These are phyloP conservation scores for Tritrichomonas foetus DNA, from an alignment of 208 protist species.

Conservation along the genomic window DNA sequence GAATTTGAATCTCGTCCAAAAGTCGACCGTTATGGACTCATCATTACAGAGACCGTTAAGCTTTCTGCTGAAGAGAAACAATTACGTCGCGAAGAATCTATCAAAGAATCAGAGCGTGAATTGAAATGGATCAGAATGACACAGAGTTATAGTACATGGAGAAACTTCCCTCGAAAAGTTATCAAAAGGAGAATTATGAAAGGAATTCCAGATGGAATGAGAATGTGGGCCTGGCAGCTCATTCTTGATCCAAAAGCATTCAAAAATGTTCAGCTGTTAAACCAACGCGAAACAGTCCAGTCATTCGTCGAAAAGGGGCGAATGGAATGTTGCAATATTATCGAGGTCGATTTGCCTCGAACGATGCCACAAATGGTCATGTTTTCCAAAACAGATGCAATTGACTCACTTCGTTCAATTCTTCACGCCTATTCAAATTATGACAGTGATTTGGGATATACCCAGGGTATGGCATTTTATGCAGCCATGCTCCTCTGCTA, in stretches of 20 bases:
- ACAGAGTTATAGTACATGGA: background rate
- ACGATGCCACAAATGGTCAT: background rate
- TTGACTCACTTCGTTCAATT: background rate
- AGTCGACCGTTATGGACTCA: background rate
- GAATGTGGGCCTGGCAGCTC: background rate
- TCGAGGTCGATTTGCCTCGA: background rate
- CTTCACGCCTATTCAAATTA: background rate
- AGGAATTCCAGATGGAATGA: background rate
- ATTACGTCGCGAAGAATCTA: background rate
- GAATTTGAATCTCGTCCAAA: background rate
- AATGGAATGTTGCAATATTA: background rate
- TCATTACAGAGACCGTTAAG: background rate
- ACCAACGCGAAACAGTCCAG: background rate
- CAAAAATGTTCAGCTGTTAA: too few species aligned
- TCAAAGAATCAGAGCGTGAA: background rate
- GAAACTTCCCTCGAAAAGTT: background rate
- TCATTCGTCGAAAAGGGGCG: background rate
- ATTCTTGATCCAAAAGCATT: background rate
- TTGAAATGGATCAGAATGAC: conserved; percentile 18
- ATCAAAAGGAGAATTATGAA: background rate
- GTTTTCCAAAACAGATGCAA: background rate
- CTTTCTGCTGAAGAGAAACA: background rate
- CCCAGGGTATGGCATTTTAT: background rate
- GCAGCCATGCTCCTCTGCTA: background rate
- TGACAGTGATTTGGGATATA: background rate